Conservation (phyloP, 495 filamentous ascomycete species). For the Lentithecium fluviatile region DNA sequence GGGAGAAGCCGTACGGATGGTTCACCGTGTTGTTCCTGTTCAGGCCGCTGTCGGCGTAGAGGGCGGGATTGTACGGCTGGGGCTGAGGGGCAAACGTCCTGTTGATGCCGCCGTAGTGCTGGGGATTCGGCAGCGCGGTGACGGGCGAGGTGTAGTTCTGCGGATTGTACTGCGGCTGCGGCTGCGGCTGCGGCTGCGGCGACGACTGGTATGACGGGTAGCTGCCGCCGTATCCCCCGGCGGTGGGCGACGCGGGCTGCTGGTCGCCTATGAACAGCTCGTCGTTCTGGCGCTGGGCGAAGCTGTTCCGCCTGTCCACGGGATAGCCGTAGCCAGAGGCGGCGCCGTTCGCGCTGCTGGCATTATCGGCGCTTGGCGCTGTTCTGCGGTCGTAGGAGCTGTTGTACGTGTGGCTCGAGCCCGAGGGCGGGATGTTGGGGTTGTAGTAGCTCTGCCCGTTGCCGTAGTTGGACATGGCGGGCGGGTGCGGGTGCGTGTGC, state of each 20-base stretch:
- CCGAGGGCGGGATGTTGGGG: conserved; percentile 37
- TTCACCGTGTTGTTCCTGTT: conserved; percentile 27
- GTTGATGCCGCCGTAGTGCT: conserved; percentile 39
- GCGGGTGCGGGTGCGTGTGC: background rate
- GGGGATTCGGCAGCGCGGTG: conserved; percentile 52
- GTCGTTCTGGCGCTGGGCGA: conserved; percentile 41
- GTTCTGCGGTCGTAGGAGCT: conserved; percentile 51
- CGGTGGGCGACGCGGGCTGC: conserved; percentile 4
- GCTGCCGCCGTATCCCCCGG: conserved; percentile 41
- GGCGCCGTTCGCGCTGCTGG: conserved; percentile 60
- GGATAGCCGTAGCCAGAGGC: conserved; percentile 41
- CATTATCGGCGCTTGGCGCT: conserved; percentile 74
- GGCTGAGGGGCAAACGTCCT: conserved; percentile 37
- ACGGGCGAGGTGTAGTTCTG: conserved; percentile 72
- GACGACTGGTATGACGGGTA: conserved; percentile 32
- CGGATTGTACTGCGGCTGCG: conserved; percentile 73
- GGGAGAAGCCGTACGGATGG: conserved; percentile 39
- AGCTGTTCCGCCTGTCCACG: conserved; percentile 38
- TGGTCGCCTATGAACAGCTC: conserved; percentile 45
- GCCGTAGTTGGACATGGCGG: conserved; percentile 52
- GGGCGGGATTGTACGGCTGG: conserved; percentile 72
- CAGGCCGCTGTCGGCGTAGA: conserved; percentile 45
- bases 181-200: conserved; percentile 46
- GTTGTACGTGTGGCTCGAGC: conserved; percentile 26
- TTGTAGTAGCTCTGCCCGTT: conserved; percentile 52